Evolutionary conservation across 75 land plant genomes (phyloP).

Genomic region (Cunninghamia lanceolata): DNA sequence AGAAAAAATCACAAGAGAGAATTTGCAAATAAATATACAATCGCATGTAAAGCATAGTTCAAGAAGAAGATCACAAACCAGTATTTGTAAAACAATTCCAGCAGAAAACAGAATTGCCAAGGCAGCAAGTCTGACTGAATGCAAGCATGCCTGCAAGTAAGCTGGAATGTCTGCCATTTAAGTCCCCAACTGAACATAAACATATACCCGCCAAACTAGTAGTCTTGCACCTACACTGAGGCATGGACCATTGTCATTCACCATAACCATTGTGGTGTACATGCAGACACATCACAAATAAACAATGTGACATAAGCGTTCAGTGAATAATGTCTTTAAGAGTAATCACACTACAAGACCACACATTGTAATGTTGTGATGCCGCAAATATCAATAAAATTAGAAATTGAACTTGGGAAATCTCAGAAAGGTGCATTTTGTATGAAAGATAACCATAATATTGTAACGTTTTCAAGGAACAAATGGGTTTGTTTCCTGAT

Average conservation of each 20-base stretch:
- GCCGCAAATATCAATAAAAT: not conserved
- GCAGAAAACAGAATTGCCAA: constrained; percentile 79
- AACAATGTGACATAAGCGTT: not conserved
- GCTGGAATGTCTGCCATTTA: constrained; percentile 44
- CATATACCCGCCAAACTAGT: not conserved
- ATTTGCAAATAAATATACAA: not conserved
- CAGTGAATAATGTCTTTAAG: not conserved
- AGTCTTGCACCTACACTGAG: constrained; percentile 5
- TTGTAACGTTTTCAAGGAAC: not conserved
- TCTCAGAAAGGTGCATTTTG: not conserved
- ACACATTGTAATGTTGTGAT: not conserved
- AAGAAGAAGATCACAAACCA: constrained; percentile 46
- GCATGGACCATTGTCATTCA: not conserved
- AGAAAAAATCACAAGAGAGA: constrained; percentile 11
- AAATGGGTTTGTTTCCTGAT: not conserved
- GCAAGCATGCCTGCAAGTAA: constrained; percentile 51
- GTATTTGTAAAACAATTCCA: constrained; percentile 76
- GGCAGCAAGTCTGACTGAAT: constrained; percentile 57
- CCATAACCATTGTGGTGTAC: not conserved
- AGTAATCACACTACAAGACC: not conserved
- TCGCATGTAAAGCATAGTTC: not conserved
- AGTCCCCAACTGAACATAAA: not conserved
- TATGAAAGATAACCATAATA: not conserved
- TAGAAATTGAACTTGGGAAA: not conserved
- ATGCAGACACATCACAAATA: not conserved